These are phyloP conservation scores for Aspergillus persii DNA, from an alignment of 2,329 filamentous ascomycete genomes.

Conservation along the genomic window DNA sequence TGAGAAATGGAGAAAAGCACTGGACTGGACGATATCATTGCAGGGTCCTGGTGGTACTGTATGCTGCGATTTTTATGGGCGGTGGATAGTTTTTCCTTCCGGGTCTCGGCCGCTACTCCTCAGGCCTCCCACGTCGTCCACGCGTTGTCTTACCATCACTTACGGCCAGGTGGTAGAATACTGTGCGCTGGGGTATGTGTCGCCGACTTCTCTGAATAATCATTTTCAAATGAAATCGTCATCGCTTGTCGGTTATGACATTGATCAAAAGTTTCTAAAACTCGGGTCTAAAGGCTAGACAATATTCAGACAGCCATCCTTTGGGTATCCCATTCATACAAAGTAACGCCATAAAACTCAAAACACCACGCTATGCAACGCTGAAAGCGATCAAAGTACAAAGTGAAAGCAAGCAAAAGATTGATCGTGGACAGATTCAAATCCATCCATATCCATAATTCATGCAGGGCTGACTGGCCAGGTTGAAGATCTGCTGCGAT, in stretches of 20 bases:
- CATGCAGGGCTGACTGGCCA: slow-evolving; percentile 30
- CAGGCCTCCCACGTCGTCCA: background rate
- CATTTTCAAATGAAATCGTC: background rate
- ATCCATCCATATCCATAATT: slow-evolving; percentile 38
- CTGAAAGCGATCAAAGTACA: slow-evolving; percentile 12
- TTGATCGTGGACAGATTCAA: slow-evolving; percentile 16
- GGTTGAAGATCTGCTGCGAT: slow-evolving; percentile 26
- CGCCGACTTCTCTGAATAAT: background rate
- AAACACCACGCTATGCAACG: slow-evolving; percentile 37
- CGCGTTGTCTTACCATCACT: background rate
- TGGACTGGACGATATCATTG: background rate
- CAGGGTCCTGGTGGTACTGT: background rate
- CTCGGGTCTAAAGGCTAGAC: slow-evolving; percentile 3
- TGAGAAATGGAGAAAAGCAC: background rate
- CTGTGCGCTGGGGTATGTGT: background rate
- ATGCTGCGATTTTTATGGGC: slow-evolving; percentile 19
- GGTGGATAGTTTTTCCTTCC: slow-evolving; percentile 19
- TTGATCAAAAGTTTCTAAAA: slow-evolving; percentile 13
- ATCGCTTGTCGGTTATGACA: slow-evolving; percentile 5
- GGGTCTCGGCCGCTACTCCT: background rate
- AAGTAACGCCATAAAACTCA: slow-evolving; percentile 21
- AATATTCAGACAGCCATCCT: slow-evolving; percentile 16
- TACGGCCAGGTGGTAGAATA: background rate
- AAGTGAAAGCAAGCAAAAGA: slow-evolving; percentile 4
- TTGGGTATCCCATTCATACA: slow-evolving; percentile 28